These are phyloP conservation scores for Vigna angularis DNA, from an alignment of 306 rosid genomes.

Conservation along the genomic window DNA sequence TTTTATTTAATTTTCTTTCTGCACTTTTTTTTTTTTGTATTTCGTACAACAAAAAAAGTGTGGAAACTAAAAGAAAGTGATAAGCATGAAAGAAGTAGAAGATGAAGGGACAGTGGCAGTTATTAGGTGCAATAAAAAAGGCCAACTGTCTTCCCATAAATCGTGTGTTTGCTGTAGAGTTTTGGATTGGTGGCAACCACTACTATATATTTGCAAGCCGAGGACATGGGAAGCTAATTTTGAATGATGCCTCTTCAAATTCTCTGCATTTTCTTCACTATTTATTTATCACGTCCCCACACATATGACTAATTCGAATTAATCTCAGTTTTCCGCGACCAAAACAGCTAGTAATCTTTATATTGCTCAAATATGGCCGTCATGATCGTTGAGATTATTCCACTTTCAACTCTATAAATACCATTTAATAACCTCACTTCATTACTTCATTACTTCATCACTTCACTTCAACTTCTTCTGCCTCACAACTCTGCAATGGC, in stretches of 20 bases:
- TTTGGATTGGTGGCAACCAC: neutral
- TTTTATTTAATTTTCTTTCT: too few relatives aligned
- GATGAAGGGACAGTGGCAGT: neutral
- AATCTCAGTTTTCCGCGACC: neutral
- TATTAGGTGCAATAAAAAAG: slow-evolving; percentile 34
- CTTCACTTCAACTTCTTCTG: neutral
- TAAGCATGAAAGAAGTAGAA: neutral
- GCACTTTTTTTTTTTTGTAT: too few relatives aligned
- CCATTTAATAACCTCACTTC: too few relatives aligned
- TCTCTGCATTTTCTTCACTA: slow-evolving; percentile 45
- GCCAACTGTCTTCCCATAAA: slow-evolving; percentile 25
- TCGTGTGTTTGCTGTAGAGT: neutral
- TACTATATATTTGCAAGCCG: slow-evolving; percentile 5
- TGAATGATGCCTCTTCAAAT: slow-evolving; percentile 27
- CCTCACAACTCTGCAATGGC: slow-evolving; percentile 38
- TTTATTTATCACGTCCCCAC: slow-evolving; percentile 3
- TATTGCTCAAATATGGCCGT: slow-evolving; percentile 32
- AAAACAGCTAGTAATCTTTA: slow-evolving; percentile 11
- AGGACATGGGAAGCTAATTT: neutral
- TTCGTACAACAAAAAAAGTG: too few relatives aligned
- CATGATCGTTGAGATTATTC: slow-evolving; percentile 38
- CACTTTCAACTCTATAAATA: neutral
- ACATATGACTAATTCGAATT: neutral
- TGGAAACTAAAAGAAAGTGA: neutral
- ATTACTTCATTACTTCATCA: too few relatives aligned